Conservation (phyloP, 345 rosid genomes). For the Toxicodendron radicans region DNA sequence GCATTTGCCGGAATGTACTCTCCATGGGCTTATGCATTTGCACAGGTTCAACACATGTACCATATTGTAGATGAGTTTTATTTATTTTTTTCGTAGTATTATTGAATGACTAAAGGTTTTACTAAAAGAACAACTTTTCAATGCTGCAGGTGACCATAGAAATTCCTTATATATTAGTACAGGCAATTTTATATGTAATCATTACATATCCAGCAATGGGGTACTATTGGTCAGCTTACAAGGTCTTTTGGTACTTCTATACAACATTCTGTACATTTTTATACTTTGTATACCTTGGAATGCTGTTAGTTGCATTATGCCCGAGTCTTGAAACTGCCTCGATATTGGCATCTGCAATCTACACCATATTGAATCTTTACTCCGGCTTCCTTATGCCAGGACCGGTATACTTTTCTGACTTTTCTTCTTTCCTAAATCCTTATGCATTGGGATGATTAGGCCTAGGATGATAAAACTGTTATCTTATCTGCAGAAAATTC, state of each 20-base stretch:
- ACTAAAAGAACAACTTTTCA: background rate
- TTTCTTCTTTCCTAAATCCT: background rate
- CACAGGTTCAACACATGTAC: conserved; percentile 1
- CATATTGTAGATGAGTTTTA: too few relatives aligned
- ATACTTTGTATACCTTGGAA: conserved; percentile 30
- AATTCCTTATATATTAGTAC: conserved; percentile 25
- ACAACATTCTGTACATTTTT: conserved; percentile 24
- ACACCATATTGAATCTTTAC: conserved; percentile 27
- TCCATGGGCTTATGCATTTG: conserved; percentile 20
- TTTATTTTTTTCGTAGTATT: background rate
- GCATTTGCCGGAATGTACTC: conserved; percentile 22
- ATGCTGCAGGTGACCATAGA: conserved; percentile 24
- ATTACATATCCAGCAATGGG: conserved; percentile 17
- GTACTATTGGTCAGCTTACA: conserved; percentile 16
- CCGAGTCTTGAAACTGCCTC: conserved; percentile 18
- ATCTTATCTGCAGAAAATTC: conserved; percentile 22
- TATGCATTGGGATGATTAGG: background rate
- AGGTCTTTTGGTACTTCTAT: conserved; percentile 30
- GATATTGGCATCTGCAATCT: conserved; percentile 16
- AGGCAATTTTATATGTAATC: background rate
- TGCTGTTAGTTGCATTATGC: conserved; percentile 27
- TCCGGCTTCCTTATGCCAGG: conserved; percentile 35
- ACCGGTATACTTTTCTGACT: conserved; percentile 14
- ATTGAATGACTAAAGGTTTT: background rate
- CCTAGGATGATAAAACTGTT: background rate